Percentiles rank a stretch among this genome's conserved stretches.
These are phyloP conservation scores for Phytophthora cajani DNA, from an alignment of 352 stramenopile species.

Conservation along the genomic window DNA sequence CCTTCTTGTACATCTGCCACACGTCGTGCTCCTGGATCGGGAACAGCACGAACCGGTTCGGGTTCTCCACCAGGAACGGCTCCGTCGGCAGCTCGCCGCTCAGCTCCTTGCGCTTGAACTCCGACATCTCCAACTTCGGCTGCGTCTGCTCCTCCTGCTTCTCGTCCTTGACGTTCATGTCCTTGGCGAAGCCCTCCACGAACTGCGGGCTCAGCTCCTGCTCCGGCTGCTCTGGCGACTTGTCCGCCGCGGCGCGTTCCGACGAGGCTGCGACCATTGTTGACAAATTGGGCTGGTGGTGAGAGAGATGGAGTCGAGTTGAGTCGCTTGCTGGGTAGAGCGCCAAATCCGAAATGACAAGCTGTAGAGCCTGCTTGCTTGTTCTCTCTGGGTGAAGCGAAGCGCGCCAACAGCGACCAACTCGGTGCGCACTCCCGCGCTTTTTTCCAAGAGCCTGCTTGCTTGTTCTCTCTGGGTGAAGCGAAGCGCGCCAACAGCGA, in stretches of 20 bases:
- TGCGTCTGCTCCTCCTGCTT: slow-evolving; percentile 28
- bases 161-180: slow-evolving; percentile 27
- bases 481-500: too few relatives aligned
- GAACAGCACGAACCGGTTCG: slow-evolving; percentile 97
- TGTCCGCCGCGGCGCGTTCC: slow-evolving; percentile 19
- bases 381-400: too few relatives aligned
- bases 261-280: slow-evolving; percentile 50
- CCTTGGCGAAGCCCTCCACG: slow-evolving; percentile 29
- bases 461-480: not conserved
- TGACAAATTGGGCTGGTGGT: too few relatives aligned
- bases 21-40: slow-evolving; percentile 97
- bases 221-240: slow-evolving; percentile 39
- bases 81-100: slow-evolving; percentile 87
- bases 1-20: slow-evolving; percentile 99
- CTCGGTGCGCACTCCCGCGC: too few relatives aligned
- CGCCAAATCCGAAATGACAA: slow-evolving; percentile 45
- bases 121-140: slow-evolving; percentile 60
- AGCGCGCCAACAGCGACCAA: too few relatives aligned
- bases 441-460: not conserved
- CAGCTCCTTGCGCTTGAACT: slow-evolving; percentile 90
- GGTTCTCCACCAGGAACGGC: slow-evolving; percentile 96
- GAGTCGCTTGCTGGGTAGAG: slow-evolving; percentile 29
- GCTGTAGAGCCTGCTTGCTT: not conserved
- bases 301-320: not conserved
- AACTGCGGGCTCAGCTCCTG: slow-evolving; percentile 35